phyloP scores from a whole-genome alignment of 2,329 filamentous ascomycete genomes.

The Pseudocercospora cruenta region DNA sequence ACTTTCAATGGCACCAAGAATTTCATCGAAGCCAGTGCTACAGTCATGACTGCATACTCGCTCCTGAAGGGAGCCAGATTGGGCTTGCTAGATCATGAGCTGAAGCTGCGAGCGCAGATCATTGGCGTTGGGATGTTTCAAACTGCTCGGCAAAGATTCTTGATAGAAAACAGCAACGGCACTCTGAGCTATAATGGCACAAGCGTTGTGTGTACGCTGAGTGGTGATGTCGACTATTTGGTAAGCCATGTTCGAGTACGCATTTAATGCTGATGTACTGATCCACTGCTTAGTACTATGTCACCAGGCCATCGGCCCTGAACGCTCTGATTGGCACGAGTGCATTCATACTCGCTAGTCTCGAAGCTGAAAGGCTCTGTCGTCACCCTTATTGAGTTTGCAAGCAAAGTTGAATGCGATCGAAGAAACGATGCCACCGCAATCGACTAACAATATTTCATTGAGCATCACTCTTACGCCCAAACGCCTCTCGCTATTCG shows the following conservation, averaged over 20 bases:
- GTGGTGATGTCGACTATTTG: slow-evolving; percentile 55
- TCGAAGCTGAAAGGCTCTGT: slow-evolving; percentile 38
- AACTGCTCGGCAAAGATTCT: slow-evolving; percentile 49
- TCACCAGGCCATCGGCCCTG: slow-evolving; percentile 42
- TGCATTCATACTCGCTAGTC: slow-evolving; percentile 46
- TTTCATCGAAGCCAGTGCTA: slow-evolving; percentile 63
- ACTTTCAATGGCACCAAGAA: slow-evolving; percentile 48
- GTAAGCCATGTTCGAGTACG: slow-evolving; percentile 38
- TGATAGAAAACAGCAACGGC: slow-evolving; percentile 53
- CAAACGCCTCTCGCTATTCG: neutral
- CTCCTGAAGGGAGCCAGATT: slow-evolving; percentile 52
- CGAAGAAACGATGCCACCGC: neutral
- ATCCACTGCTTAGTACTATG: slow-evolving; percentile 45
- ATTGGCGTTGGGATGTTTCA: slow-evolving; percentile 55
- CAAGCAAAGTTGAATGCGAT: neutral
- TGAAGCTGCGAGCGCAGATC: slow-evolving; percentile 34
- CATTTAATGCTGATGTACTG: neutral
- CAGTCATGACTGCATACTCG: slow-evolving; percentile 61
- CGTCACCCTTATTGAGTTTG: neutral
- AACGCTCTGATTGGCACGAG: slow-evolving; percentile 47
- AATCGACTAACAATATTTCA: neutral
- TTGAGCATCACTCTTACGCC: neutral
- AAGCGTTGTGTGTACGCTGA: slow-evolving; percentile 57
- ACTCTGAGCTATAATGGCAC: slow-evolving; percentile 45
- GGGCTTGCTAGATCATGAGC: slow-evolving; percentile 41